Conservation (phyloP, 2,329 filamentous ascomycete species). For the Aureobasidium mangrovei region DNA sequence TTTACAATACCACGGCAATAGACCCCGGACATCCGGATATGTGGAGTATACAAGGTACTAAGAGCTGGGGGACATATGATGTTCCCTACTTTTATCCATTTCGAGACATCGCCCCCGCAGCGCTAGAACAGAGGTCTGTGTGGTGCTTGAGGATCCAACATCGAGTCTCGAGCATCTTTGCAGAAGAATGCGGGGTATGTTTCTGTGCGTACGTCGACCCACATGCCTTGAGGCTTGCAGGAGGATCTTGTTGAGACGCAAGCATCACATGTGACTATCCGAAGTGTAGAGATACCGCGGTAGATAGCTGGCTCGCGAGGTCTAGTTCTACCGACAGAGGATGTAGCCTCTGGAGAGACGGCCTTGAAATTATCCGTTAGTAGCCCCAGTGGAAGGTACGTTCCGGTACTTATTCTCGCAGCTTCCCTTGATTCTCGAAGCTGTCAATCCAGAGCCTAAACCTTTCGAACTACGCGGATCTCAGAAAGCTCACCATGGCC, state of each 20-base stretch:
- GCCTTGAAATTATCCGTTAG: constrained; percentile 9
- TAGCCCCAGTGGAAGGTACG: neutral
- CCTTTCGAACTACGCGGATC: neutral
- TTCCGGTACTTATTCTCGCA: constrained; percentile 8
- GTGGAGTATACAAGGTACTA: neutral
- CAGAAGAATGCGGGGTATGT: constrained; percentile 7
- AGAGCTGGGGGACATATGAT: constrained; percentile 4
- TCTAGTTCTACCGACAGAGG: constrained; percentile 5
- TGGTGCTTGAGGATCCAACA: neutral
- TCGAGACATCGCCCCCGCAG: neutral
- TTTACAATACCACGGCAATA: neutral
- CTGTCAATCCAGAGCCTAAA: constrained; percentile 3
- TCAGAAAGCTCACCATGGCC: constrained; percentile 4
- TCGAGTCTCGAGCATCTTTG: neutral
- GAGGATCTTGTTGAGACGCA: constrained; percentile 11
- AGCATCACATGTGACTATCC: neutral
- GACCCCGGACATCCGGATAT: neutral
- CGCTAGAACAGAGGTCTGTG: neutral
- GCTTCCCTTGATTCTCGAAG: constrained; percentile 7
- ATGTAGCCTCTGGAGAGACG: constrained; percentile 6
- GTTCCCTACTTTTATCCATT: neutral
- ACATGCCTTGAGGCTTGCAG: neutral
- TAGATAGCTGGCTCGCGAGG: constrained; percentile 1
- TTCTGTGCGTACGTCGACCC: neutral
- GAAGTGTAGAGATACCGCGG: neutral